phyloP scores from a whole-genome alignment of 345 rosid species.

The Gossypium sturtianum region DNA sequence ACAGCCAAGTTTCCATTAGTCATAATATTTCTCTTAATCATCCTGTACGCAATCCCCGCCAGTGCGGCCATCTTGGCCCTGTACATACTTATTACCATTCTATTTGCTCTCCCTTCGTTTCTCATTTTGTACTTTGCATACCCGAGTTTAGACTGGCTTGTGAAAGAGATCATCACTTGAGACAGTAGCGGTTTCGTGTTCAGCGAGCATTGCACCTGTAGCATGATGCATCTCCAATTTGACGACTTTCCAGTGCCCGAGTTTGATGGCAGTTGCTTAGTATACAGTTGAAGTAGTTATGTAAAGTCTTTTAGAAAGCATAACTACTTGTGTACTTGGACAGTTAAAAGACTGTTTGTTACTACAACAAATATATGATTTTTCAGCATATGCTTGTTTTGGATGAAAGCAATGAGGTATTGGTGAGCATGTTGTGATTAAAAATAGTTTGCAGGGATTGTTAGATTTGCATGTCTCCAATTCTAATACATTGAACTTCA shows the following conservation, averaged over 20 bases:
- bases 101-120: conserved; percentile 61
- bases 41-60: conserved; percentile 53
- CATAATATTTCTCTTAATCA: conserved; percentile 42
- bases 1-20: conserved; percentile 55
- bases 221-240: conserved; percentile 8
- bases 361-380: neutral
- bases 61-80: conserved; percentile 58
- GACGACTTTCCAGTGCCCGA: conserved; percentile 17
- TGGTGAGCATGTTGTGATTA: too few species aligned
- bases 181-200: conserved; percentile 2
- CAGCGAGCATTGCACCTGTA: conserved; percentile 14
- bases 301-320: conserved; percentile 14
- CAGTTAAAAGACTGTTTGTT: conserved; percentile 4
- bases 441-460: too few species aligned
- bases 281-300: conserved; percentile 10
- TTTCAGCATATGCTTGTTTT: neutral
- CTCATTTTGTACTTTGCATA: conserved; percentile 51
- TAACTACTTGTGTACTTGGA: conserved; percentile 10
- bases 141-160: conserved; percentile 60
- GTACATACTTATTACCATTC: conserved; percentile 45
- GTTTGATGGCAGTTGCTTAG: conserved; percentile 5
- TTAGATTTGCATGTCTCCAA: too few species aligned
- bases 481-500: too few species aligned
- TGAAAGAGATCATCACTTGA: conserved; percentile 61
- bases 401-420: neutral